Base-by-base conservation (phyloP, 176 grass and related monocot species). In the Rhynchospora tenuis region DNA sequence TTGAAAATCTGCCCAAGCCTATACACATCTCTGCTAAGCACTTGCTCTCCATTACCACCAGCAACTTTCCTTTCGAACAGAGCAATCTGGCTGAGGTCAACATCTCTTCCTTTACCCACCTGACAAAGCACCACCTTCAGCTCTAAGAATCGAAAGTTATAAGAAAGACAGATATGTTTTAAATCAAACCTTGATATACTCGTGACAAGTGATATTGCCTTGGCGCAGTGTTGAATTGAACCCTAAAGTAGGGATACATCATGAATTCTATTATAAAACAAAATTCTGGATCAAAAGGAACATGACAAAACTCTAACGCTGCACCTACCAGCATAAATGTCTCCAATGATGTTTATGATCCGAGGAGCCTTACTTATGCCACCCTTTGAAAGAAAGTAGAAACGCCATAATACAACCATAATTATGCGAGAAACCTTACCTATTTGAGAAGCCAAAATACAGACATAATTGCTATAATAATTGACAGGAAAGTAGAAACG, bases 31-130 rank as follows among this genome's bases (percentile, higher is more conserved):
- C 94, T 85, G 81, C 94, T 97, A 63, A 97, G 90, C 20, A 97
- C 94, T 97, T 97, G 94, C 89, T 97, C 94, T 44, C 90, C 94
- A 19, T 97, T 97, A 76, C 94, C 94, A 45, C 94, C 94, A 59
- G 94, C 94, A 86, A 97, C 92, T 92, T 97, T 97, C 87, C 94
- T 92, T 91, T 97, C 94, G 86, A 97, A 97, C 54, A 97, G 59
- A 72, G 94, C 94, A 78, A 97, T 97, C 83, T 97, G 94, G 87
- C 94, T 97, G 78, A 97, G 92, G 23, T 92, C 92, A 42, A 97
- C 94, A 73, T 97, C 94, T 86, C 94, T 88, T 73, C 94, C 94
- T 84, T 97, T 97, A 29, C 94, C 94, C 70, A 97, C 94, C 94
- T 97, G 71, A 72, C 86, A 58, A 50, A 78, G 31, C 62, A 88